Conservation (phyloP, 768 basidiomycete genomes). For the Tricholomella constricta region DNA sequence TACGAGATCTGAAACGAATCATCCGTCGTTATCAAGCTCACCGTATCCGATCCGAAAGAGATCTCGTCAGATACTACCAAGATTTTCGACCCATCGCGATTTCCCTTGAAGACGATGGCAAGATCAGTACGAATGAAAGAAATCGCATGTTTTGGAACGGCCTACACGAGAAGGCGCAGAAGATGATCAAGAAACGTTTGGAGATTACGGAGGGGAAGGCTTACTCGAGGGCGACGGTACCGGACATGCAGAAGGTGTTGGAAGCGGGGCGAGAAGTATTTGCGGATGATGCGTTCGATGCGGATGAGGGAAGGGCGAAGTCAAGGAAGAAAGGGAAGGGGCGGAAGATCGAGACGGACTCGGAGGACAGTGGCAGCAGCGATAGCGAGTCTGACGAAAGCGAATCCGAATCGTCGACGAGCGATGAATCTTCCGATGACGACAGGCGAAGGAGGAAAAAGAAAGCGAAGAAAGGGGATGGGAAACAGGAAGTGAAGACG, state of each 20-base stretch:
- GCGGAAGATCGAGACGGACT: not conserved
- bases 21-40: no score
- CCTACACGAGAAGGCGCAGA: not conserved
- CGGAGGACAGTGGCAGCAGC: not conserved
- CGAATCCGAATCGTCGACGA: not conserved
- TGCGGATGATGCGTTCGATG: not conserved
- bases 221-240: no score
- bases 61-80: not conserved
- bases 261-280: not conserved
- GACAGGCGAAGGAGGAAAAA: not conserved
- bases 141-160: no score
- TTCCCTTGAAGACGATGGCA: not conserved
- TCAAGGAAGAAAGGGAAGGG: not conserved
- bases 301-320: not conserved
- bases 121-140: not conserved
- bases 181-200: not conserved
- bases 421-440: not conserved
- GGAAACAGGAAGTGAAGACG: not conserved
- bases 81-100: constrained; percentile 1
- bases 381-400: not conserved
- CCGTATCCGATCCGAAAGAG: not conserved
- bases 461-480: not conserved
- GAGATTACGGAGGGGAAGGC: no score
- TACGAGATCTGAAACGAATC: not conserved
- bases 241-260: not conserved